These are phyloP conservation scores for Coniferiporia sulphurascens DNA, from an alignment of 1,284 basidiomycete genomes.

Conservation along the genomic window DNA sequence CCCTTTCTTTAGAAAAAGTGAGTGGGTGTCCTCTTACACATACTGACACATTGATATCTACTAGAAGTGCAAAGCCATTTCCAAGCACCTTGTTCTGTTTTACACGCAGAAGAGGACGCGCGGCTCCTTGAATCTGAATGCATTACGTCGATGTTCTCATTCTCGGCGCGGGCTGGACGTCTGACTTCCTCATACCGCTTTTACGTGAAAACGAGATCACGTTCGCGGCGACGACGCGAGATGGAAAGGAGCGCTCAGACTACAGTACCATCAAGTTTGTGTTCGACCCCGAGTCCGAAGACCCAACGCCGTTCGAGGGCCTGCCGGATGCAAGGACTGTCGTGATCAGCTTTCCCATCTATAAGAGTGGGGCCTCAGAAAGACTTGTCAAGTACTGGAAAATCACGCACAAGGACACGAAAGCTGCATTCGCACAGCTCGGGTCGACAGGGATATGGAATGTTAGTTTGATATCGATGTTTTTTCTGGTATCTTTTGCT, in stretches of 20 bases:
- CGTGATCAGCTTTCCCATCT: constrained; percentile 60
- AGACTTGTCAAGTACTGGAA: constrained; percentile 33
- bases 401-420: constrained; percentile 27
- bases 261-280: constrained; percentile 41
- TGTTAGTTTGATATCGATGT: constrained; percentile 32
- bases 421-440: constrained; percentile 49
- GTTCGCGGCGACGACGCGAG: constrained; percentile 53
- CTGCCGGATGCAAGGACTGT: constrained; percentile 56
- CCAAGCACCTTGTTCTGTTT: too few relatives aligned
- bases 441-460: constrained; percentile 61
- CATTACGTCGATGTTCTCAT: constrained; percentile 50
- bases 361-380: constrained; percentile 38
- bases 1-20: too few relatives aligned
- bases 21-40: too few relatives aligned
- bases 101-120: too few relatives aligned
- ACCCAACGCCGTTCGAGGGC: constrained; percentile 35
- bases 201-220: constrained; percentile 38
- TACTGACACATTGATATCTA: too few relatives aligned
- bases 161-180: constrained; percentile 69
- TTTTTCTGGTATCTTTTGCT: neutral
- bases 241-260: constrained; percentile 32
- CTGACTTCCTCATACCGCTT: constrained; percentile 55
- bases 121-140: neutral
- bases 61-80: too few relatives aligned
- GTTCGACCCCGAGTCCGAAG: constrained; percentile 44